Base-by-base conservation (phyloP, 2,329 filamentous ascomycete species). In the Blastomyces percursus region DNA sequence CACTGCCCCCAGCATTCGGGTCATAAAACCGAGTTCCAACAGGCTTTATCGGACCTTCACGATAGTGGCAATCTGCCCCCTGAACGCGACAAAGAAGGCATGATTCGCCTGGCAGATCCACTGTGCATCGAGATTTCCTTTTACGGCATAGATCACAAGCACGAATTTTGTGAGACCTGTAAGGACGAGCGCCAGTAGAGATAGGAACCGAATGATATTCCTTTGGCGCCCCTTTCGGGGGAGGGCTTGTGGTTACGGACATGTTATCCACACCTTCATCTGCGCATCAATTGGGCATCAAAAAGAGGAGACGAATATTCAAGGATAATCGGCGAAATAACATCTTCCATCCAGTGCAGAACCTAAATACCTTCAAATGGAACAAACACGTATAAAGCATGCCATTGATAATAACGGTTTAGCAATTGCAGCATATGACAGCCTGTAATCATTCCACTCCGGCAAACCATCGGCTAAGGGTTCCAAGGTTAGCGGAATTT, bases 101-200 rank as follows among this genome's bases (percentile, higher is more conserved):
- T 8, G 77, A 77, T 60, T 80, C 74, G 1, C 80, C 77, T 4
- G 78, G 77, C 16, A 80, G 73, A 67, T 84, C 82, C 35, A 83
- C 79, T 21, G 83, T 84, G 69, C 84, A 86, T 66, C 84, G 78
- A 1, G 83, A 84, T 70, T 86, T 86, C 64, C 84, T 79, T 64
- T 80, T 80, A 61, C 84, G 79, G 68, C 84, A 87, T 16, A 83
- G 75, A 60, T 83, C 74, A 72, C 84, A 86, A 9, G 84, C 84
- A 59, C 84, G 82, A 48, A 81, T 80, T 64, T 84, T 79, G 72
- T 86, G 84, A 8, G 84, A 86, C 64, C 84, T 77, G 69, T 86
- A 86, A 2, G 84, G 84, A 54, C 84, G 77, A 59, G 77, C 72
- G 19, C 75, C 75, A 56, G 75, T 73, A 63, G 76, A 76, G 65